Evolutionary conservation across 768 basidiomycete species (phyloP), one percentile per base, ranked within the genome.

Genomic region (Austroboletus festivus): DNA sequence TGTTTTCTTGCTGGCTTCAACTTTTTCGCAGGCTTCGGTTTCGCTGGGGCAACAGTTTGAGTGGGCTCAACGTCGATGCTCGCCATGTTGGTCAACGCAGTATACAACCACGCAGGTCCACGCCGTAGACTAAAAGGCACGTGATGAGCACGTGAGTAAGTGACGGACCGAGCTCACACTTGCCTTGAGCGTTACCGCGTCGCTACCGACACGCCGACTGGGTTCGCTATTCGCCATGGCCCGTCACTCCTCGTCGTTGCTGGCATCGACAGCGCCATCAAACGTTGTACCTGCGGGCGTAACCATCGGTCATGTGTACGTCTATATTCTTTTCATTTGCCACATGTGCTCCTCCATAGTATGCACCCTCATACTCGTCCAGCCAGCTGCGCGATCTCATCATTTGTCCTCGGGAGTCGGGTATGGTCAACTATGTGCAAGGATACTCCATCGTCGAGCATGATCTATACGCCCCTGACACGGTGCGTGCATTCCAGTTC

Each of bases 1-100:
- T 97, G 93, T 60, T 94, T 93, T 42, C 93, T 73, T n/a, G 93
- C 93, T 4, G 94, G 94, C 58, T 87, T 87, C 13, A 90, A 73
- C 62, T 90, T 92, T 66, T 86, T 91, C 30, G 54, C 26, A 15
- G 64, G 64, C 47, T 63, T 69, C 46, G 57, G 51, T 44, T 60
- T 63, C 3, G 37, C 47, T 33, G 50, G 53, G 8, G 49, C 35
- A 28, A 55, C 50, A 11, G 47, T 53, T 26, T 56, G 57, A 3
- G 44, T 38, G 16, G 56, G 58, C 43, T 60, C 68, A 33, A 63
- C 63, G 37, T 60, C 55, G 60, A 50, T 64, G 72, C 73, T 74
- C 47, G 28, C 5, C 12, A 53, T 41, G 6, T 50, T 52, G 19
- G 54, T 53, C 46, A 28, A 39, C n/a, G 30, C 20, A 24, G 22